These are phyloP conservation scores for Chenopodium album DNA, from an alignment of 148 eudicot genomes.

Conservation along the genomic window DNA sequence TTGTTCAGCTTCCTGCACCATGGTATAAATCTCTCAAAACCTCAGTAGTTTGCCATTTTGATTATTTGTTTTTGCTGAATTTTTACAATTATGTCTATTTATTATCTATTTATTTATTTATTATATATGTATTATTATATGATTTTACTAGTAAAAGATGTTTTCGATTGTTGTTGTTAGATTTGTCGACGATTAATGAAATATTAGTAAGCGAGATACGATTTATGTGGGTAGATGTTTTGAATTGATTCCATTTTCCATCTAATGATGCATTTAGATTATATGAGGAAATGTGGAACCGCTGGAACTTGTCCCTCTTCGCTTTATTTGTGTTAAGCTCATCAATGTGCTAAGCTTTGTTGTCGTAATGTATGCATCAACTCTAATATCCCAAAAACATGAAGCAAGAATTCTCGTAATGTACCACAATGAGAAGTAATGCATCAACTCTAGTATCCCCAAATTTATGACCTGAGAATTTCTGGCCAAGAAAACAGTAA, in stretches of 20 bases:
- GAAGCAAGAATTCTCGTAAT: no score
- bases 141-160: no score
- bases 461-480: neutral
- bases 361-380: neutral
- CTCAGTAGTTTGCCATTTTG: neutral
- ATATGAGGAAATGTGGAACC: neutral
- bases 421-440: neutral
- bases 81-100: no score
- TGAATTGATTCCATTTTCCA: neutral
- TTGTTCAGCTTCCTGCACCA: constrained; percentile 50
- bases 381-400: neutral
- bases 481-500: neutral
- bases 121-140: no score
- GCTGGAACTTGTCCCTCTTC: neutral
- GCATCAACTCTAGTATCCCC: neutral
- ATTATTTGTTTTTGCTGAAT: no score
- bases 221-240: no score
- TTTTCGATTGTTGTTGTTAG: neutral
- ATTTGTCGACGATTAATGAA: no score
- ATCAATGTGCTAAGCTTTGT: neutral
- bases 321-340: neutral
- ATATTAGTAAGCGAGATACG: neutral
- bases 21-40: constrained; percentile 38
- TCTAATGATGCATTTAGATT: neutral
- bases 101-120: no score